Conservation (phyloP, 176 grass and related monocot genomes). For the Zizania latifolia region DNA sequence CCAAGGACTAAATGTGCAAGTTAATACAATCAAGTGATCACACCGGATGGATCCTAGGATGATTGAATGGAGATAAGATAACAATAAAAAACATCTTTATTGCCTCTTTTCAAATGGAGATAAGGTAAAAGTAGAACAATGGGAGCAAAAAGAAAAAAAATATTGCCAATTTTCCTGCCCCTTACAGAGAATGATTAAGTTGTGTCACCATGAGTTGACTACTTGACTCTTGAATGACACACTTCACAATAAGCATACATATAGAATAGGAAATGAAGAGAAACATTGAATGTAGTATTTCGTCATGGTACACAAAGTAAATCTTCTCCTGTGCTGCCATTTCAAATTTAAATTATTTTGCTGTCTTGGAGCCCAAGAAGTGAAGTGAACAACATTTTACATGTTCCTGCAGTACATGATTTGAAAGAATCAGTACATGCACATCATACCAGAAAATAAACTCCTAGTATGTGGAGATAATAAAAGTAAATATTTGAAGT, state of each 20-base stretch:
- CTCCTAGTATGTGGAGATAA: not conserved
- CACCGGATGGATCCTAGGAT: not conserved
- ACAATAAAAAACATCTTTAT: not conserved
- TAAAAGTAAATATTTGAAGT: slow-evolving; percentile 1
- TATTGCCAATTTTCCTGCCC: not conserved
- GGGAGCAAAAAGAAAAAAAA: not conserved
- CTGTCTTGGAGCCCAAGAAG: not conserved
- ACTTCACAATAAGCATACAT: slow-evolving; percentile 23
- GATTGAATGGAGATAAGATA: not conserved
- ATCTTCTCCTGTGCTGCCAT: slow-evolving; percentile 1
- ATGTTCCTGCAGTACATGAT: slow-evolving; percentile 14
- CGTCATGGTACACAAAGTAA: slow-evolving; percentile 13
- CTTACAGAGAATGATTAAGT: not conserved
- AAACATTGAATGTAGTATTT: slow-evolving; percentile 7
- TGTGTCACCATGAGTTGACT: not conserved
- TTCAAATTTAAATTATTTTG: slow-evolving; percentile 11
- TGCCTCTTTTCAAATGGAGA: not conserved
- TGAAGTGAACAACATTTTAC: not conserved
- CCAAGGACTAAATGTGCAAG: not conserved
- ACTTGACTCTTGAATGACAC: too few species aligned
- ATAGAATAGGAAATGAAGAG: slow-evolving; percentile 2
- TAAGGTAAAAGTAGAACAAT: slow-evolving; percentile 4
- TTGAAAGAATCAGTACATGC: slow-evolving; percentile 24
- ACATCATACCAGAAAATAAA: not conserved
- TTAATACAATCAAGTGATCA: slow-evolving; percentile 5